Conservation (phyloP, 2,329 filamentous ascomycete genomes). For the Tetracladium maxilliforme region DNA sequence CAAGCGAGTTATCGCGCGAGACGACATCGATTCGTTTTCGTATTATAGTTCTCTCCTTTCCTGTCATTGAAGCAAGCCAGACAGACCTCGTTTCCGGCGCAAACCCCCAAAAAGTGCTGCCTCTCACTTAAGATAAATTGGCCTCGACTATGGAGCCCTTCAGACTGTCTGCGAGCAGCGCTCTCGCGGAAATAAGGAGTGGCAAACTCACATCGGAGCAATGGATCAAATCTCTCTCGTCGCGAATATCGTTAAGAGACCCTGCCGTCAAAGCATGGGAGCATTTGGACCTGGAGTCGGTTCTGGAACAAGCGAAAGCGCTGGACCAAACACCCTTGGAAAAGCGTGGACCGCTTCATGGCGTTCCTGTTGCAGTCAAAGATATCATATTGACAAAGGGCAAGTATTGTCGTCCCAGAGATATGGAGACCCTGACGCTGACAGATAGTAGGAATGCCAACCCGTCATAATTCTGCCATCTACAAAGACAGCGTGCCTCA, state of each 20-base stretch:
- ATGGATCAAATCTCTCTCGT: slow-evolving; percentile 30
- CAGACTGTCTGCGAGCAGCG: slow-evolving; percentile 26
- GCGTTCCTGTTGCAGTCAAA: slow-evolving; percentile 40
- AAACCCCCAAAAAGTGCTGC: too few relatives aligned
- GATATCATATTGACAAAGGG: slow-evolving; percentile 43
- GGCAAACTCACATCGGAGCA: slow-evolving; percentile 29
- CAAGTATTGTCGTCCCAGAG: too few relatives aligned
- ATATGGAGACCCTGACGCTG: slow-evolving; percentile 2
- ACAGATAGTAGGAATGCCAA: slow-evolving; percentile 36
- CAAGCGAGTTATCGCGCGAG: too few relatives aligned
- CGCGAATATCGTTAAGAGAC: slow-evolving; percentile 27
- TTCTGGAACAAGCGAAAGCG: slow-evolving; percentile 30
- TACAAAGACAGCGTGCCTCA: slow-evolving; percentile 28
- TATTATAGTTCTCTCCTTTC: too few relatives aligned
- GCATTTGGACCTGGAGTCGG: slow-evolving; percentile 25
- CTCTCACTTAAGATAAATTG: too few relatives aligned
- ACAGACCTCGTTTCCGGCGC: too few relatives aligned
- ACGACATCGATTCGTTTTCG: too few relatives aligned
- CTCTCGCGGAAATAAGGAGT: slow-evolving; percentile 17
- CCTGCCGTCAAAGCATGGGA: slow-evolving; percentile 32
- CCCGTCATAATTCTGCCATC: slow-evolving; percentile 36
- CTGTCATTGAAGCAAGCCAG: too few relatives aligned
- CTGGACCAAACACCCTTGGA: slow-evolving; percentile 32
- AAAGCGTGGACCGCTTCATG: slow-evolving; percentile 38
- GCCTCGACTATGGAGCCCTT: too few relatives aligned